A percentile compares a stretch with the other conserved stretches of the same genome.
Evolutionary conservation across 2,329 filamentous ascomycete species (phyloP).

Genomic region (Trichoderma oligosporum): DNA sequence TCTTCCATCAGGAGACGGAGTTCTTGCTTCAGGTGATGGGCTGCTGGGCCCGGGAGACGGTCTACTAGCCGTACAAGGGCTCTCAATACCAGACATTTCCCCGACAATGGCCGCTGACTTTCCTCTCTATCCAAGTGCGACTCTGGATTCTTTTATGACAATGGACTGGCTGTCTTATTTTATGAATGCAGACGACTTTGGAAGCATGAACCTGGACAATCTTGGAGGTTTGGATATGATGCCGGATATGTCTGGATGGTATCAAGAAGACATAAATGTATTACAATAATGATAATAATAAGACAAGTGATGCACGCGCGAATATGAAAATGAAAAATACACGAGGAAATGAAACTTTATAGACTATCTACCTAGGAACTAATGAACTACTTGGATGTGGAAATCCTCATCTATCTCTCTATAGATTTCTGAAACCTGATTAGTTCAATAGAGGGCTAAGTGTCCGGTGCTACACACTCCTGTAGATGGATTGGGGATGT

Average conservation of each 20-base stretch:
- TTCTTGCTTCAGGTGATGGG: not conserved
- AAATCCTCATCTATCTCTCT: too few species aligned
- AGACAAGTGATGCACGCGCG: too few species aligned
- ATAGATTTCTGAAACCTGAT: too few species aligned
- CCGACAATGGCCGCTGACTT: constrained; percentile 1
- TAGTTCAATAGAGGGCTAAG: too few species aligned
- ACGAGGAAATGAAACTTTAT: too few species aligned
- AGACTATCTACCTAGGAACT: too few species aligned
- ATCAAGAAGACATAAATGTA: constrained; percentile 4
- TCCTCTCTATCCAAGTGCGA: constrained; percentile 1
- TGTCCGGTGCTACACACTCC: too few species aligned
- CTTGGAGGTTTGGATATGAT: not conserved
- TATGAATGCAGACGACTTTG: constrained; percentile 14
- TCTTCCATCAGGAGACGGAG: not conserved
- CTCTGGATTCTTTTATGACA: constrained; percentile 9
- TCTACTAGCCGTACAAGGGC: not conserved
- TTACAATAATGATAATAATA: not conserved
- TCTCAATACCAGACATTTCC: not conserved
- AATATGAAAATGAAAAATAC: too few species aligned
- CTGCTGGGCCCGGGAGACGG: not conserved
- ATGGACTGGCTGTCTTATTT: constrained; percentile 15
- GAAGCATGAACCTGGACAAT: constrained; percentile 2
- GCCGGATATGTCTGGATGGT: constrained; percentile 5
- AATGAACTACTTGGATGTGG: too few species aligned
- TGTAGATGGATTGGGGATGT: too few species aligned